phyloP scores from a whole-genome alignment of 139 green algal species.

The Coelastrella sp. region DNA sequence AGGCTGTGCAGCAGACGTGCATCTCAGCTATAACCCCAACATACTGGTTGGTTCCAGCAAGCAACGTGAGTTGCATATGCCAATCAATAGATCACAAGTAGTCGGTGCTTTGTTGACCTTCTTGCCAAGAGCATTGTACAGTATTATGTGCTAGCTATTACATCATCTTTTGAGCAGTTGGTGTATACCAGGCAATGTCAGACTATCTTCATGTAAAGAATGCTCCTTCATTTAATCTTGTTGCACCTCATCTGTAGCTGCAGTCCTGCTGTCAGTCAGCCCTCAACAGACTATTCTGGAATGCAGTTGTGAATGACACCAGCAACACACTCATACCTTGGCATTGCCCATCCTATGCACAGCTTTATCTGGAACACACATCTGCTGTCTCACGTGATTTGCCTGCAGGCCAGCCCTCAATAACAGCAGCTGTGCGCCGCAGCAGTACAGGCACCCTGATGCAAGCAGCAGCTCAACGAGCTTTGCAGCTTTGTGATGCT shows the following conservation, averaged over 20 bases:
- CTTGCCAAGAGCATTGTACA: too few relatives aligned
- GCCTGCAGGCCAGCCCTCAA: not conserved
- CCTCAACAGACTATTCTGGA: too few relatives aligned
- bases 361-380: not conserved
- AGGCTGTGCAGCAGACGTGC: not conserved
- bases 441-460: conserved; percentile 40
- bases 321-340: not conserved
- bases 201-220: too few relatives aligned
- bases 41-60: not conserved
- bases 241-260: too few relatives aligned
- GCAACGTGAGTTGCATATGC: not conserved
- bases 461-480: not conserved
- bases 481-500: conserved; percentile 1
- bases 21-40: not conserved
- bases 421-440: conserved; percentile 33
- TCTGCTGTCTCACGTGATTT: not conserved
- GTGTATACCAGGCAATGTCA: too few relatives aligned
- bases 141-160: too few relatives aligned
- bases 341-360: not conserved
- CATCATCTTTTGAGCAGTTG: not conserved
- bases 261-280: too few relatives aligned
- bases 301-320: too few relatives aligned
- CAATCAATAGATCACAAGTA: too few relatives aligned
- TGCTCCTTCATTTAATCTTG: too few relatives aligned
- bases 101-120: too few relatives aligned